phyloP scores from a whole-genome alignment of 2,329 filamentous ascomycete genomes.

The Ambrosiella xylebori region DNA sequence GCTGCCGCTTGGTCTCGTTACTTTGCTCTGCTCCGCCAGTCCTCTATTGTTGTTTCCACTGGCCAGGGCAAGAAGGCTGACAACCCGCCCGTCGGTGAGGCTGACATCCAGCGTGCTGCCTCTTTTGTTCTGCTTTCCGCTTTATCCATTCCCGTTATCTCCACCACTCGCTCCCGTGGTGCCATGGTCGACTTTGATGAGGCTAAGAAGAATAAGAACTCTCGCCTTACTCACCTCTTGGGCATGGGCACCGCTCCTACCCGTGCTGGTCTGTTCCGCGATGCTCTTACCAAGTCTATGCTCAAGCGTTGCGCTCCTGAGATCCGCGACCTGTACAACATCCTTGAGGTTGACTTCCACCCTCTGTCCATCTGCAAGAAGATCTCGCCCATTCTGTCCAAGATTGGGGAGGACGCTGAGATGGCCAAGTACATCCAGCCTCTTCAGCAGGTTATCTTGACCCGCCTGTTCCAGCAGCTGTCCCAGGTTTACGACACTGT shows the following conservation, averaged over 20 bases:
- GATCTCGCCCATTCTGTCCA: conserved; percentile 84
- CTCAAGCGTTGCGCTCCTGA: conserved; percentile 84
- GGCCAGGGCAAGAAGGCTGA: conserved; percentile 87
- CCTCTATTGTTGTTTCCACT: conserved; percentile 61
- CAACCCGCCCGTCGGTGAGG: conserved; percentile 75
- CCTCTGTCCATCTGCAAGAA: conserved; percentile 97
- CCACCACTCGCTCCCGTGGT: conserved; percentile 87
- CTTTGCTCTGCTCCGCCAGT: conserved; percentile 90
- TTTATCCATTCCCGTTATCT: conserved; percentile 96
- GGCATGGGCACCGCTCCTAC: conserved; percentile 85
- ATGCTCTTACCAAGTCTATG: conserved; percentile 86
- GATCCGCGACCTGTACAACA: conserved; percentile 95
- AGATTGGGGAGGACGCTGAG: conserved; percentile 85
- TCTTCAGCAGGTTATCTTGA: conserved; percentile 95
- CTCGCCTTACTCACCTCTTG: conserved; percentile 83
- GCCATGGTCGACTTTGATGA: conserved; percentile 95
- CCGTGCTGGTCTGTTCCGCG: conserved; percentile 81
- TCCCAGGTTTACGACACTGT: conserved; percentile 99
- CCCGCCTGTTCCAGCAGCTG: conserved; percentile 93
- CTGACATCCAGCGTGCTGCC: conserved; percentile 81
- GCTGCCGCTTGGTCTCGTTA: conserved; percentile 94
- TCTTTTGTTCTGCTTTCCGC: conserved; percentile 92
- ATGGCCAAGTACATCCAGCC: conserved; percentile 96
- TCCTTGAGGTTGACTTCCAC: conserved; percentile 97
- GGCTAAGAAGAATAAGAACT: conserved; percentile 97